Base-by-base conservation (phyloP, 164 flowering plant genomes). In the Euptelea pleiosperma region DNA sequence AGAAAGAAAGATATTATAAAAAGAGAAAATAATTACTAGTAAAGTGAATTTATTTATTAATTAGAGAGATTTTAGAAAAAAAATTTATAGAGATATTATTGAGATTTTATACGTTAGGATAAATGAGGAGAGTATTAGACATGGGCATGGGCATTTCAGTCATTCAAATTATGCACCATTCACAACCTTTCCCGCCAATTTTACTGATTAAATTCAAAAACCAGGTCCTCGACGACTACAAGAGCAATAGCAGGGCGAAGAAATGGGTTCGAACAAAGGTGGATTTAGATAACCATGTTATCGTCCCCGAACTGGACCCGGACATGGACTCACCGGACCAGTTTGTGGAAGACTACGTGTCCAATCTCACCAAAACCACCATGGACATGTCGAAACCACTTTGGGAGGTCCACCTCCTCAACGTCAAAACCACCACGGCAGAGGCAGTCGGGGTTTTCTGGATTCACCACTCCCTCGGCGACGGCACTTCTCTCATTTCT, bases 401-500 rank as follows among this genome's bases (percentile, higher is more conserved):
- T 0, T 87, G 94, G 94, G 94, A 87, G 1, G 62, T 81, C 31
- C 90, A 87, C 58, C 39, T 81, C 31, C 82, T 87, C 45, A 81
- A 84, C 36, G 30, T 84, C 9, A 67, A 70, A 52, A 82, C 83
- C 31, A 35, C 75, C 1, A 72, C 78, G 14, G 82, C 86, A 0
- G 74, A 76, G 21, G 69, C 80, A 0, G 54, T 74, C 1, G 82
- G 62, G 1, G 33, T 84, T 2, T 68, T 81, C 30, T 69, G 78
- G 37, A 62, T 82, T 52, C 90, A 87, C 68, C 94, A 87, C 65
- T 84, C 96, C 0, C 60, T 85, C 9, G 92, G 96, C 8, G 92
- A 88, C 46, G 92, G 90, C 15, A 46, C 68, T 10, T 88, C 92
- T 2, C 77, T 85, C 18, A 73, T 85, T 45, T 76, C 86, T 10